Evolutionary conservation across 106 monocot genomes (phyloP).

Genomic region (Apostasia ramifera): DNA sequence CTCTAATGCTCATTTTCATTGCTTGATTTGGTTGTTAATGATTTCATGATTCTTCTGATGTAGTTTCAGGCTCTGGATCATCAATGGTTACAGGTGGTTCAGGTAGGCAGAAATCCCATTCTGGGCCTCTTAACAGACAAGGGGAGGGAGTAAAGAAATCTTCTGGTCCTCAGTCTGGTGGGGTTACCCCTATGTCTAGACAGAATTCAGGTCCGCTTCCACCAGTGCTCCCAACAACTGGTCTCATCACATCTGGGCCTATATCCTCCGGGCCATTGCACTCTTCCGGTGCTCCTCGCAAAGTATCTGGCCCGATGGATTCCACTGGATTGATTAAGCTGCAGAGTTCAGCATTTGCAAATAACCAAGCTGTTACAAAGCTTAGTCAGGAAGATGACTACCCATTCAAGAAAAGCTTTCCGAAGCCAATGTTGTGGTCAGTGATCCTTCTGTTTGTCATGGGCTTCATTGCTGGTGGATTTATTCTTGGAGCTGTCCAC

Average conservation of each 20-base stretch:
- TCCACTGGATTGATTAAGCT: conserved; percentile 54
- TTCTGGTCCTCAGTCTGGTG: conserved; percentile 74
- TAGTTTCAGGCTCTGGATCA: conserved; percentile 21
- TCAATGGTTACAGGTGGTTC: conserved; percentile 28
- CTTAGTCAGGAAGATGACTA: conserved; percentile 41
- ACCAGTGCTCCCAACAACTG: conserved; percentile 62
- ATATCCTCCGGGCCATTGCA: conserved; percentile 69
- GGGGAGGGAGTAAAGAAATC: conserved; percentile 50
- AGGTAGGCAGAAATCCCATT: conserved; percentile 48
- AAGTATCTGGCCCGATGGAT: conserved; percentile 68
- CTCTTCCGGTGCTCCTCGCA: conserved; percentile 60
- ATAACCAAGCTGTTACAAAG: conserved; percentile 63
- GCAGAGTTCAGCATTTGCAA: conserved; percentile 36
- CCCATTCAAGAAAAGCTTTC: conserved; percentile 39
- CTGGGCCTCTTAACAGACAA: conserved; percentile 51
- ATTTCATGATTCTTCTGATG: conserved; percentile 12
- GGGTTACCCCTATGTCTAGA: conserved; percentile 65
- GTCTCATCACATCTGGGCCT: conserved; percentile 81
- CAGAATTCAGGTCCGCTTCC: conserved; percentile 77
- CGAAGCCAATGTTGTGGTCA: conserved; percentile 44
- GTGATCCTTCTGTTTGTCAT: conserved; percentile 51
- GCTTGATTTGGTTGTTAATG: background rate
- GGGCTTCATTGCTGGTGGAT: conserved; percentile 66
- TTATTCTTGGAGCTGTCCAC: conserved; percentile 65
- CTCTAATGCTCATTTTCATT: background rate